Base-by-base conservation (phyloP, 768 basidiomycete genomes). In the Boletus huronensis region DNA sequence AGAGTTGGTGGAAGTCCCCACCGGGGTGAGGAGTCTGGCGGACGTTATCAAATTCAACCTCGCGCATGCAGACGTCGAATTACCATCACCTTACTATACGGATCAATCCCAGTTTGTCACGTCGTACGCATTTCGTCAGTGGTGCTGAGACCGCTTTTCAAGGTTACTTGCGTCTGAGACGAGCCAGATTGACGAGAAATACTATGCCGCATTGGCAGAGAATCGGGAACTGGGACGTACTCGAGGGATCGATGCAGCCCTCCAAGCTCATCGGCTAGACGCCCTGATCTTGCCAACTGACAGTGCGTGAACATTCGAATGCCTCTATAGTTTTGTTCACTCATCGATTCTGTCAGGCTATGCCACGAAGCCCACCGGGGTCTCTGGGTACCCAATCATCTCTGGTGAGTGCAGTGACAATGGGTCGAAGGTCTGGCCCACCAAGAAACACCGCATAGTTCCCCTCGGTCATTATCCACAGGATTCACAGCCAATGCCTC, bases 341-440 rank as follows among this genome's bases (percentile, higher is more conserved):
- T 6, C 11, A 25, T 21, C 28, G 16, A 26, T 25, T 41, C 35
- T 35, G 9, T 31, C 38, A 70, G 67, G 67, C 29, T 58, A 66
- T 26, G 69, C 72, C 6, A 70, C 72, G 0, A 64, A 57, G 17
- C 60, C 70, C 5, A 62, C 69, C 69, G 85, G 83, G 4, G 78
- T 85, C 52, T 81, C 82, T 5, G 85, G 84, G 8, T 86, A 85
- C 58, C 85, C 85, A 2, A 82, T 85, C 50, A 73, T 85, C 35
- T 84, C 85, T 23, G 83, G 84, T 81, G 41, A 60, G 72, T 58
- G 6, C 17, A n/a, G 11, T 40, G n/a, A 36, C 28, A 28, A 42
- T 17, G 35, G 3, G n/a, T 38, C 25, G 13, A 38, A 42, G 3
- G 9, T 32, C 29, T 34, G 40, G 44, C 58, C 14, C 21, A 64